These are phyloP conservation scores for Beauveria scarabaeidicola DNA, from an alignment of 2,329 filamentous ascomycete species.

Conservation along the genomic window DNA sequence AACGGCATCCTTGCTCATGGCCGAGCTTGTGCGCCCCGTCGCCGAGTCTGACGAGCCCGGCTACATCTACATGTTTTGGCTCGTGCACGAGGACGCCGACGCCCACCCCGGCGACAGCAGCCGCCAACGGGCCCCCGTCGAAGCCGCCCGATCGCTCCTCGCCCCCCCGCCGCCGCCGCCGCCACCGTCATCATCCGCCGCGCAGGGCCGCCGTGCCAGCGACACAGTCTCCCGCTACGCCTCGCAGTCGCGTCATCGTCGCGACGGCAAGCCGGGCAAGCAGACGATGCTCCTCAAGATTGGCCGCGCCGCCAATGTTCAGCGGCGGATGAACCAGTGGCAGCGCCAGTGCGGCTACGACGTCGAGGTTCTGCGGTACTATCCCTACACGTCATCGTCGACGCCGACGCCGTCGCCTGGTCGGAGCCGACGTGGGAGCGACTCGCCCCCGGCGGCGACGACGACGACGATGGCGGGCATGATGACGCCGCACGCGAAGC, in stretches of 20 bases:
- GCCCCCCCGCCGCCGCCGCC: conserved; percentile 41
- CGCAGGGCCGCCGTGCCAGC: conserved; percentile 42
- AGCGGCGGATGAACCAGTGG: conserved; percentile 88
- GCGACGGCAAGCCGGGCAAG: conserved; percentile 6
- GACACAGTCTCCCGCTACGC: conserved; percentile 48
- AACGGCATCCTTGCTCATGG: conserved; percentile 60
- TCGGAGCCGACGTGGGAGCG: conserved; percentile 6
- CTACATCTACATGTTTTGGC: conserved; percentile 99
- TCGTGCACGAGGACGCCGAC: conserved; percentile 52
- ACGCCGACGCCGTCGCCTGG: background rate
- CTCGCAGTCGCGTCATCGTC: conserved; percentile 10
- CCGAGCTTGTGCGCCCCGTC: conserved; percentile 65
- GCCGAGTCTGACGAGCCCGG: conserved; percentile 66
- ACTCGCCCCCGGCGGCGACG: conserved; percentile 21
- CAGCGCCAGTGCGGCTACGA: conserved; percentile 85
- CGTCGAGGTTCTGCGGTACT: conserved; percentile 80
- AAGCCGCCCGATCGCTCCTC: conserved; percentile 51
- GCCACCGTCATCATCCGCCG: conserved; percentile 24
- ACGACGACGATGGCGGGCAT: conserved; percentile 31
- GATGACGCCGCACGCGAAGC: conserved; percentile 77
- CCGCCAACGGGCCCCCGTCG: conserved; percentile 42
- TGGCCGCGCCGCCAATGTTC: conserved; percentile 69
- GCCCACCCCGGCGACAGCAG: conserved; percentile 26
- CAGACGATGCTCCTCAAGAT: conserved; percentile 59
- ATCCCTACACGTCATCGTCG: conserved; percentile 53